A percentile compares a stretch with the other conserved stretches of the same genome.
Conservation (phyloP, 2,329 filamentous ascomycete species). For the Colletotrichum sp. region DNA sequence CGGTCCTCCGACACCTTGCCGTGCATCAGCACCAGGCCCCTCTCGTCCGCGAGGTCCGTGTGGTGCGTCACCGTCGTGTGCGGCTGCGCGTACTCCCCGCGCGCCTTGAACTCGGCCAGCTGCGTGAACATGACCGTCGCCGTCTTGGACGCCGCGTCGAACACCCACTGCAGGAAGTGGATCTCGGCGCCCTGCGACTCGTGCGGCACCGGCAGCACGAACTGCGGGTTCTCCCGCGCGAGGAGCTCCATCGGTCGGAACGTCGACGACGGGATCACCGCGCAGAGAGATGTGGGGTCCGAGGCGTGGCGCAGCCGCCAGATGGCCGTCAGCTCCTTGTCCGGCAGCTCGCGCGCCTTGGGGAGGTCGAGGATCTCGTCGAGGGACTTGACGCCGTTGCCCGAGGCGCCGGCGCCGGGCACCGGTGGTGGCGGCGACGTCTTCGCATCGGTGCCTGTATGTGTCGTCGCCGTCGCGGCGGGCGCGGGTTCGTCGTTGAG, state of each 20-base stretch:
- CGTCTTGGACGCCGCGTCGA: constrained; percentile 69
- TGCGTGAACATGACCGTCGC: constrained; percentile 90
- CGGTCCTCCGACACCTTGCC: constrained; percentile 80
- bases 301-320: constrained; percentile 88
- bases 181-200: constrained; percentile 78
- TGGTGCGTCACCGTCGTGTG: constrained; percentile 96
- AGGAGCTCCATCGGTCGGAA: constrained; percentile 74
- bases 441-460: neutral
- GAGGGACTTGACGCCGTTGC: constrained; percentile 45
- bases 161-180: constrained; percentile 96
- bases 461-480: constrained; percentile 31
- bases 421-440: neutral
- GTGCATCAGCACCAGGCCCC: constrained; percentile 84
- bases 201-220: constrained; percentile 86
- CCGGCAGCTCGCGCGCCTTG: constrained; percentile 74
- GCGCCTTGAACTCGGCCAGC: constrained; percentile 88
- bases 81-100: constrained; percentile 87
- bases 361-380: constrained; percentile 72
- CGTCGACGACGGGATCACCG: constrained; percentile 74
- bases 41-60: constrained; percentile 74
- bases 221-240: constrained; percentile 80
- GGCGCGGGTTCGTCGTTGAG: constrained; percentile 31
- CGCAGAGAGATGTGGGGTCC: constrained; percentile 79
- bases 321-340: constrained; percentile 82
- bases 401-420: constrained; percentile 32